phyloP scores from a whole-genome alignment of 345 rosid genomes.

The Euphorbia pulcherrima region DNA sequence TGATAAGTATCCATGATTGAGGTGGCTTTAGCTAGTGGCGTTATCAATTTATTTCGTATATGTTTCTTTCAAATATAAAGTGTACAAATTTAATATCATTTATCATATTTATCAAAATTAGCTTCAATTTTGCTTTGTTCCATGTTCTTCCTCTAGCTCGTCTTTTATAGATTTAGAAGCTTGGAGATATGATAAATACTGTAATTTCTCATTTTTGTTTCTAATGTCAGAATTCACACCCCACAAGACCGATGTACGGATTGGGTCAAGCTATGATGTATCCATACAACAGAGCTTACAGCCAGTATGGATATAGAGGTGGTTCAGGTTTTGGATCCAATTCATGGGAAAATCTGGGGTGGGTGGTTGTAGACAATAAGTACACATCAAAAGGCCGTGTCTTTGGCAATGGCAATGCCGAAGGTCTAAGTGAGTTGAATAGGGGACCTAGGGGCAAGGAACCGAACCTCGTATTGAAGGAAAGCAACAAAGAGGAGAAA shows the following conservation, averaged over 20 bases:
- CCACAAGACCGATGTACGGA: conserved; percentile 37
- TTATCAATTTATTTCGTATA: background rate
- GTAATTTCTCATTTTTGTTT: background rate
- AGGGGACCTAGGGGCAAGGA: conserved; percentile 65
- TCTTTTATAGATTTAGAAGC: background rate
- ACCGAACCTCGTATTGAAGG: conserved; percentile 29
- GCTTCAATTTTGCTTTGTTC: background rate
- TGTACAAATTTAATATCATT: background rate
- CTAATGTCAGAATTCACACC: conserved; percentile 33
- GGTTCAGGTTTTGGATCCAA: conserved; percentile 53
- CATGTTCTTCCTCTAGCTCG: background rate
- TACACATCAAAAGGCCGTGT: conserved; percentile 47
- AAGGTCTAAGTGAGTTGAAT: conserved; percentile 72
- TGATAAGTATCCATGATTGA: background rate
- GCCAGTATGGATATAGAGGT: conserved; percentile 49
- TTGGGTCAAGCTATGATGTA: conserved; percentile 44
- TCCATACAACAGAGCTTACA: conserved; percentile 46
- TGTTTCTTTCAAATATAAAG: background rate
- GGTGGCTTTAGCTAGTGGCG: background rate
- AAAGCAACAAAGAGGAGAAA: conserved; percentile 33
- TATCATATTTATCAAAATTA: background rate
- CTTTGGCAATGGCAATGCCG: conserved; percentile 55
- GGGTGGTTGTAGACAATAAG: conserved; percentile 56
- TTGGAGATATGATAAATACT: background rate
- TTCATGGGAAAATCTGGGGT: conserved; percentile 53